These are phyloP conservation scores for Ophiostoma perfectum DNA, from an alignment of 2,329 filamentous ascomycete species.

Conservation along the genomic window DNA sequence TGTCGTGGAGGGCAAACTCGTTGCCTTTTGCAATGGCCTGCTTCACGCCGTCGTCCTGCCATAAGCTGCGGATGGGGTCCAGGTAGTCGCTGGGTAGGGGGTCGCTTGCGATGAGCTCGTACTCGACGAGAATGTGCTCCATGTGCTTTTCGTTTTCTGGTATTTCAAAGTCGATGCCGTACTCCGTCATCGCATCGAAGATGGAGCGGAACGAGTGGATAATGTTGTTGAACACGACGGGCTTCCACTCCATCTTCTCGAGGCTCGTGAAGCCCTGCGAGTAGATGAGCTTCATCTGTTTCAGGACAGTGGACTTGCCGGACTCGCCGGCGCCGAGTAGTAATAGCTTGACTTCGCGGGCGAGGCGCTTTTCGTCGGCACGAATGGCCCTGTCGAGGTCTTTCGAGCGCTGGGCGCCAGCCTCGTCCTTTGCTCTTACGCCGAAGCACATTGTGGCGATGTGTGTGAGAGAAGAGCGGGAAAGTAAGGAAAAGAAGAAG, in stretches of 20 bases:
- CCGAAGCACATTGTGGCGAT: slow-evolving; percentile 59
- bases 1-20: slow-evolving; percentile 94
- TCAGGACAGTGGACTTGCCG: slow-evolving; percentile 93
- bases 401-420: slow-evolving; percentile 52
- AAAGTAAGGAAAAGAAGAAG: neutral
- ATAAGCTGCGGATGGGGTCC: slow-evolving; percentile 75
- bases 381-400: slow-evolving; percentile 85
- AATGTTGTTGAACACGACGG: slow-evolving; percentile 93
- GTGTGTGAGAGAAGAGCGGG: neutral
- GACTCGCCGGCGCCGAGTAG: slow-evolving; percentile 86
- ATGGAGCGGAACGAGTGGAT: slow-evolving; percentile 88
- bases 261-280: slow-evolving; percentile 82
- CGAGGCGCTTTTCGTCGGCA: slow-evolving; percentile 78
- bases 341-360: slow-evolving; percentile 87
- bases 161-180: slow-evolving; percentile 71
- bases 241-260: slow-evolving; percentile 89
- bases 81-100: slow-evolving; percentile 72
- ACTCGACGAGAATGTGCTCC: slow-evolving; percentile 68
- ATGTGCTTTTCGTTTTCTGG: slow-evolving; percentile 78
- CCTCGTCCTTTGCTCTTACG: slow-evolving; percentile 46
- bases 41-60: slow-evolving; percentile 78
- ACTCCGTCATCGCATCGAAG: slow-evolving; percentile 82
- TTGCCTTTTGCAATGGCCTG: slow-evolving; percentile 88
- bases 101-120: slow-evolving; percentile 78
- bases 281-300: slow-evolving; percentile 99